A percentile compares a stretch with the other conserved stretches of the same genome.
Evolutionary conservation across 2,329 filamentous ascomycete species (phyloP).

Genomic region (Nemania sp.): DNA sequence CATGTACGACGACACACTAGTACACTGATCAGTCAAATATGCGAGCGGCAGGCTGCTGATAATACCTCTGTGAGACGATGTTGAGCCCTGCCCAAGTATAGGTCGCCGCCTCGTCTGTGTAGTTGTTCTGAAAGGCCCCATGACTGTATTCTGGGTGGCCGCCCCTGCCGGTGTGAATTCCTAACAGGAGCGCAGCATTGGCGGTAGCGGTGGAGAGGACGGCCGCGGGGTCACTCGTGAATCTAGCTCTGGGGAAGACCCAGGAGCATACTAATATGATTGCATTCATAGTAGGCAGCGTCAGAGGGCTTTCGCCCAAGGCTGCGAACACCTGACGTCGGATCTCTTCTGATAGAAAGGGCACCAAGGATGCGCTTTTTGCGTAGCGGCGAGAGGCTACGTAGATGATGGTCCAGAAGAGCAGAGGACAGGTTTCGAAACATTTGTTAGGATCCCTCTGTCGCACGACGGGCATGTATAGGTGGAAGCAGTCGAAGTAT

Average conservation of each 20-base stretch:
- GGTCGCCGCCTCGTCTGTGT: slow-evolving; percentile 56
- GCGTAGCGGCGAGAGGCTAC: slow-evolving; percentile 56
- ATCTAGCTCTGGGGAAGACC: slow-evolving; percentile 56
- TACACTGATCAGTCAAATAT: slow-evolving; percentile 39
- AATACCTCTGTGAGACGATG: slow-evolving; percentile 55
- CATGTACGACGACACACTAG: slow-evolving; percentile 47
- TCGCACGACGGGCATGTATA: slow-evolving; percentile 57
- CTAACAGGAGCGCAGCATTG: slow-evolving; percentile 54
- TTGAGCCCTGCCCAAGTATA: slow-evolving; percentile 60
- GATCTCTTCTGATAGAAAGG: slow-evolving; percentile 53
- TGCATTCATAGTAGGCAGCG: slow-evolving; percentile 55
- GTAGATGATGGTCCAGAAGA: slow-evolving; percentile 61
- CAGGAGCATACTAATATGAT: slow-evolving; percentile 57
- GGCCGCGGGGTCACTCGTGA: slow-evolving; percentile 55
- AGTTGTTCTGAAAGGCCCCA: slow-evolving; percentile 48
- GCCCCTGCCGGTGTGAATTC: slow-evolving; percentile 58
- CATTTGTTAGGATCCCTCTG: slow-evolving; percentile 55
- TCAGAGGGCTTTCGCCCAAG: slow-evolving; percentile 49
- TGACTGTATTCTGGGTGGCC: slow-evolving; percentile 54
- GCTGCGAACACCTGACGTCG: slow-evolving; percentile 51
- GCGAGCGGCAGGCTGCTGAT: not conserved
- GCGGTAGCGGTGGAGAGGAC: slow-evolving; percentile 53
- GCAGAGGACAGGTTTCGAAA: slow-evolving; percentile 52
- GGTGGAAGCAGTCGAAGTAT: slow-evolving; percentile 59
- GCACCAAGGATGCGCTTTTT: slow-evolving; percentile 47